These are phyloP conservation scores for Yamadazyma dushanensis DNA, from an alignment of 1,139 yeast genomes.

Conservation along the genomic window DNA sequence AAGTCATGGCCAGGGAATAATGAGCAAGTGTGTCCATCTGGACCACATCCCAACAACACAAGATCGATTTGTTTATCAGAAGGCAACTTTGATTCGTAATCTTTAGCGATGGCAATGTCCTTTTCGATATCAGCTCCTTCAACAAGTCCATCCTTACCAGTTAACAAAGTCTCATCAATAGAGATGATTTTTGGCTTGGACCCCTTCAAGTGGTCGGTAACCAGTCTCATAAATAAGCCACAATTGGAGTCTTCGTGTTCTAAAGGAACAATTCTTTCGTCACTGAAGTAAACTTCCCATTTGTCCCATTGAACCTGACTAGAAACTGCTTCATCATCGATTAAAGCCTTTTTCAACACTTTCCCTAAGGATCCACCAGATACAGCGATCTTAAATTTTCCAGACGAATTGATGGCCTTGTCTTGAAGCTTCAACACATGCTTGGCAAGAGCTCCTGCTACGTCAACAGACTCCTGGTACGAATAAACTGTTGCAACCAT, in stretches of 20 bases:
- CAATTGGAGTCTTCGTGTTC: constrained; percentile 68
- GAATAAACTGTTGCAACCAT: constrained; percentile 42
- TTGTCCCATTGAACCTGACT: constrained; percentile 57
- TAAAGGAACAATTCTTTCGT: constrained; percentile 70
- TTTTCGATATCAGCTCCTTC: constrained; percentile 37
- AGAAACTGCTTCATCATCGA: constrained; percentile 52
- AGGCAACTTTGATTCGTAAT: constrained; percentile 50
- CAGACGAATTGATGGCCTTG: constrained; percentile 40
- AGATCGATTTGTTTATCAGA: constrained; percentile 47
- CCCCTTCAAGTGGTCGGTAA: constrained; percentile 42
- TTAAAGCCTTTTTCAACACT: constrained; percentile 68
- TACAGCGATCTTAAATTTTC: constrained; percentile 69
- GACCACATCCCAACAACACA: constrained; percentile 72
- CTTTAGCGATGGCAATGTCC: constrained; percentile 50
- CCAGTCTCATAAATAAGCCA: constrained; percentile 59
- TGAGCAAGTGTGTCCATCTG: constrained; percentile 81
- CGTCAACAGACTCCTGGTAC: constrained; percentile 52
- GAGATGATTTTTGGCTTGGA: constrained; percentile 47
- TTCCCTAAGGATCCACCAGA: constrained; percentile 91
- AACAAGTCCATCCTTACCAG: constrained; percentile 46
- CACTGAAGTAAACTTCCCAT: constrained; percentile 73
- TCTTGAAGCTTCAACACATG: constrained; percentile 58
- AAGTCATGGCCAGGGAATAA: constrained; percentile 62
- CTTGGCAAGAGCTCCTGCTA: constrained; percentile 58
- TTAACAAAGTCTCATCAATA: constrained; percentile 49